Conservation (phyloP, 2,329 filamentous ascomycete genomes). For the Xylaria sp. region DNA sequence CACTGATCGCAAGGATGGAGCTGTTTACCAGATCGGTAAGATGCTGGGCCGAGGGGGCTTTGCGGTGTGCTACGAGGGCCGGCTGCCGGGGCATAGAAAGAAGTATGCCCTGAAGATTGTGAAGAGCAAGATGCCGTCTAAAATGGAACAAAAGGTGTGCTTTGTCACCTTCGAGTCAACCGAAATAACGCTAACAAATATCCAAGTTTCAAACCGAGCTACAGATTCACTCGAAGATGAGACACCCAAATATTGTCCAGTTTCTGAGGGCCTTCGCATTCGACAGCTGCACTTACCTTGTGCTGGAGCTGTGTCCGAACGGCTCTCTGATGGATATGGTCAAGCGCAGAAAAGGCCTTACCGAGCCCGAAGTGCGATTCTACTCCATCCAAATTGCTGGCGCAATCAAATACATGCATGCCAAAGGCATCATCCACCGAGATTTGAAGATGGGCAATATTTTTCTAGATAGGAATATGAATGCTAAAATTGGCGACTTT, state of each 20-base stretch:
- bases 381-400: conserved; percentile 95
- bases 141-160: conserved; percentile 81
- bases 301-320: conserved; percentile 92
- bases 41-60: conserved; percentile 82
- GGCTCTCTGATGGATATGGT: conserved; percentile 98
- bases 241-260: conserved; percentile 92
- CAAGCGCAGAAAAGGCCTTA: conserved; percentile 86
- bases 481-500: conserved; percentile 97
- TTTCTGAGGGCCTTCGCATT: conserved; percentile 95
- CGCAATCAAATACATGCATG: conserved; percentile 97
- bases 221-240: conserved; percentile 98
- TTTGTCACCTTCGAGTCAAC: neutral
- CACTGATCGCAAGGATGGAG: conserved; percentile 70
- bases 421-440: conserved; percentile 92
- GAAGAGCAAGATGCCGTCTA: conserved; percentile 79
- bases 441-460: conserved; percentile 99
- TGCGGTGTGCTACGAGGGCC: conserved; percentile 78
- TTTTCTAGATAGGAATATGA: conserved; percentile 93
- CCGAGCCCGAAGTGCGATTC: conserved; percentile 90
- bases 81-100: conserved; percentile 68
- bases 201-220: conserved; percentile 77
- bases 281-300: conserved; percentile 86
- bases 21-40: conserved; percentile 74
- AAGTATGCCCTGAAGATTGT: conserved; percentile 82
- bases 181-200: conserved; percentile 17